These are phyloP conservation scores for Rutstroemia sp. DNA, from an alignment of 2,329 filamentous ascomycete species.

Conservation along the genomic window DNA sequence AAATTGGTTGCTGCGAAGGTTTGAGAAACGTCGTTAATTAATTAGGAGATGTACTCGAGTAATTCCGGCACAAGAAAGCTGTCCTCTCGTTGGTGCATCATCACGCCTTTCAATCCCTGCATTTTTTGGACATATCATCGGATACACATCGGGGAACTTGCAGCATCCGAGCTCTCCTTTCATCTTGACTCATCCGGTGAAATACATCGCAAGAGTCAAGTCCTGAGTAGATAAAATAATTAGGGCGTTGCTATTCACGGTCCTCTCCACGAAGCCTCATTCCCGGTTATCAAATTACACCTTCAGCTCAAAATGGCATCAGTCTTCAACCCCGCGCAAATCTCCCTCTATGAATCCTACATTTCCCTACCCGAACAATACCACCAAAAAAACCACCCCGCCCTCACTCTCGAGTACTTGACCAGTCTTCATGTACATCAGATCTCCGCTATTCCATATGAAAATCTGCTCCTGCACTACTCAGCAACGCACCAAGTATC, in stretches of 20 bases:
- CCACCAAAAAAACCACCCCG: conserved; percentile 9
- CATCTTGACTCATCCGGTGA: neutral
- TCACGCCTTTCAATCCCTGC: neutral
- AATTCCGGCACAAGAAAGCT: too few species aligned
- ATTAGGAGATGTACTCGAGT: too few species aligned
- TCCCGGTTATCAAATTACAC: too few species aligned
- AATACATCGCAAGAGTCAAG: neutral
- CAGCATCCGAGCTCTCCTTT: neutral
- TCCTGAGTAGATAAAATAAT: too few species aligned
- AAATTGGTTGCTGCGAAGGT: too few species aligned
- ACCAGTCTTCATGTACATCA: conserved; percentile 21
- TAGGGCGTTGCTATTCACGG: too few species aligned
- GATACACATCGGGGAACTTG: neutral
- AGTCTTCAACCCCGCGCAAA: conserved; percentile 17
- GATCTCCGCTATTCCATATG: conserved; percentile 21
- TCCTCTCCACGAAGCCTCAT: too few species aligned
- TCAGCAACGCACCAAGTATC: conserved; percentile 15
- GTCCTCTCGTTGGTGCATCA: neutral
- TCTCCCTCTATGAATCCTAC: conserved; percentile 19
- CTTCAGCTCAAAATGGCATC: conserved; percentile 9
- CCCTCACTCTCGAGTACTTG: conserved; percentile 17
- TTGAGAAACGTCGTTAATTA: too few species aligned
- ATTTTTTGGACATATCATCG: neutral
- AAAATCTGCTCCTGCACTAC: conserved; percentile 26
- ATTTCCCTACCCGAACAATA: conserved; percentile 19